Percentiles rank a stretch among this genome's conserved stretches.
Evolutionary conservation across 495 filamentous ascomycete genomes (phyloP).

Genomic region (Cenococcum geophilum): DNA sequence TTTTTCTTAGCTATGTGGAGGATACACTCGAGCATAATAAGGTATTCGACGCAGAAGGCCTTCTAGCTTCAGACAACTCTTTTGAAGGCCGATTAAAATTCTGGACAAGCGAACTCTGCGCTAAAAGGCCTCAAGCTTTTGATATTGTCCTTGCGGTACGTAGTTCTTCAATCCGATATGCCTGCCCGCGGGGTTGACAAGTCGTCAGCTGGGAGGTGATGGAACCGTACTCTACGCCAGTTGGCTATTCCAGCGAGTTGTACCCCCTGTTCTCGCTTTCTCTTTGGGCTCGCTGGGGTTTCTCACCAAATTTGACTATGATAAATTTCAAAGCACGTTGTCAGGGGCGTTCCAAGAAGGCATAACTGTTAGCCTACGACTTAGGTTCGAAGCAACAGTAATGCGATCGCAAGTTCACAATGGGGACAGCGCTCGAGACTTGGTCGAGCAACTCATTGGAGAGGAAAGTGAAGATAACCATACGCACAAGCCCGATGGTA

Average conservation of each 20-base stretch:
- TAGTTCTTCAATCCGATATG: neutral
- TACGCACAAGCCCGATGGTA: constrained; percentile 74
- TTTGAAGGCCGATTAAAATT: constrained; percentile 60
- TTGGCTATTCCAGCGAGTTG: constrained; percentile 96
- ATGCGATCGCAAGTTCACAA: constrained; percentile 63
- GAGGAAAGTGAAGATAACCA: constrained; percentile 71
- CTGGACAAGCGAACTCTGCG: constrained; percentile 77
- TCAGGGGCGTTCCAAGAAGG: constrained; percentile 71
- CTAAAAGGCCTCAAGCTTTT: constrained; percentile 72
- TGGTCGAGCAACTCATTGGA: constrained; percentile 86
- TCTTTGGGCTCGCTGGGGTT: constrained; percentile 88
- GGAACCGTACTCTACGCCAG: constrained; percentile 92
- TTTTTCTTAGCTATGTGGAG: constrained; percentile 55
- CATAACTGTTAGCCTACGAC: constrained; percentile 76
- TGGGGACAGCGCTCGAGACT: constrained; percentile 21
- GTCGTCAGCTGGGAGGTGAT: constrained; percentile 71
- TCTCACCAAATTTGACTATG: constrained; percentile 92
- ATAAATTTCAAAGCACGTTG: constrained; percentile 62
- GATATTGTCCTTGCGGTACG: constrained; percentile 78
- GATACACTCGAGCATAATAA: constrained; percentile 61
- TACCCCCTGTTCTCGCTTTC: constrained; percentile 89
- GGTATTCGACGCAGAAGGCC: constrained; percentile 60
- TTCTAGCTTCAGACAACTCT: constrained; percentile 53
- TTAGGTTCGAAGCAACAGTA: constrained; percentile 90
- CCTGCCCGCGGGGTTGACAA: neutral